Evolutionary conservation across 345 rosid genomes (phyloP), one percentile per base, ranked within the genome.

Genomic region (Aurinia saxatilis): DNA sequence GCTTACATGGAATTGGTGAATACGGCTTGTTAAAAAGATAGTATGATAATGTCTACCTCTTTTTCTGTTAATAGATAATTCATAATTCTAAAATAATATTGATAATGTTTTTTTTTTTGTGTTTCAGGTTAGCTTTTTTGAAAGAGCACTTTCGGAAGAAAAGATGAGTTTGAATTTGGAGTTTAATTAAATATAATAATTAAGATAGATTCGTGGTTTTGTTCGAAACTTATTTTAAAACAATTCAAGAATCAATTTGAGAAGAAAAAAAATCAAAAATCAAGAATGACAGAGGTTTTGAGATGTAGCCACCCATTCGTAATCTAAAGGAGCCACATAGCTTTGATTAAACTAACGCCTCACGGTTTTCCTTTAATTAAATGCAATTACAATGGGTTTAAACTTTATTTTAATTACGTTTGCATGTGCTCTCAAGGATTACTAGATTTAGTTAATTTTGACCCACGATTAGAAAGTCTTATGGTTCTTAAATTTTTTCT

Each of bases 271-370:
- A n/a, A n/a, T n/a, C n/a, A 45, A 8, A 17, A 27, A 10, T 35
- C 8, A 60, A 11, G 37, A 54, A 61, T 69, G 68, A 53, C 63
- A 70, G 50, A 8, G 38, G 35, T 27, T 27, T 27, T 14, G 61
- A 29, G 48, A 18, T n/a, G 62, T 4, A 61, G 25, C 10, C 57
- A 60, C 47, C 73, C 63, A 15, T 46, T 54, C 44, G 57, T 53
- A 38, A 38, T 53, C 57, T 38, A 53, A 36, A 61, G 73, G 73
- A 69, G 63, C 68, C 68, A 69, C 1, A 14, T 53, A 29, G 68
- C 63, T 60, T 35, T 44, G 33, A 42, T 52, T 68, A 44, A 35
- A 40, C 4, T 52, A 36, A 4, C 25, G 46, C 30, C 51, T 50
- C 11, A 11, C 13, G 12, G 39, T 35, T 66, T 29, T 66, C 8